Base-by-base conservation (phyloP, 2,329 filamentous ascomycete species). In the Helotiales sp. region DNA sequence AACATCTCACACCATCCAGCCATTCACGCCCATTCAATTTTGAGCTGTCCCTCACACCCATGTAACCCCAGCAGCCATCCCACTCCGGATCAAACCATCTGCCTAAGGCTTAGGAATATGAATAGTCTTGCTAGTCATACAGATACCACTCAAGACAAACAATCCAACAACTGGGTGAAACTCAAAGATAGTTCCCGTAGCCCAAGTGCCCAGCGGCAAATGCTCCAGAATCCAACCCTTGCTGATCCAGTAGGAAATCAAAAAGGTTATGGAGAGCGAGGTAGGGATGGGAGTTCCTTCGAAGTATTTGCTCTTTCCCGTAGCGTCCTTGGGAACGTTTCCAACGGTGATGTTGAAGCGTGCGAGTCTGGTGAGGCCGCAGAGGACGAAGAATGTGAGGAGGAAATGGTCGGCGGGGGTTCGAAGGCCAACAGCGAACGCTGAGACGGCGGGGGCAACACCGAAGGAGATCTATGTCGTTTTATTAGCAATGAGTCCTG, bases 231-330 rank as follows among this genome's bases (percentile, higher is more conserved):
- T 85, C 92, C 92, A 95, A 70, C 91, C 91, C 72, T 93, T 85
- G 65, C 86, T 89, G 32, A 96, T 87, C 91, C 93, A 98, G 81
- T 91, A 97, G 32, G 91, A 92, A 92, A 98, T 97, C 66, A 97
- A 75, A 15, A 85, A 88, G 69, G 93, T 93, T 73, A 97, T 89
- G 1, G 86, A 89, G 26, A 98, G 83, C 26, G 92, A 94, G 2
- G 93, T 98, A 1, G 96, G 96, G 75, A 98, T 97, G 0, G 96
- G 96, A 0, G 95, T 97, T 74, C 96, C 96, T 82, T 99, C 96
- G 74, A 99, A 99, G 82, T 97, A 99, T 77, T 91, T 87, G 67
- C 92, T 93, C 83, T 99, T 99, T 73, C 96, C 96, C 0, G 87
- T 88, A 58, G 89, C 91, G 78, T 99, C 96, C 81, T 98, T 97